A percentile compares a stretch with the other conserved stretches of the same genome.
These are phyloP conservation scores for Kwoniella sp. DNA, from an alignment of 768 basidiomycete genomes.

Conservation along the genomic window DNA sequence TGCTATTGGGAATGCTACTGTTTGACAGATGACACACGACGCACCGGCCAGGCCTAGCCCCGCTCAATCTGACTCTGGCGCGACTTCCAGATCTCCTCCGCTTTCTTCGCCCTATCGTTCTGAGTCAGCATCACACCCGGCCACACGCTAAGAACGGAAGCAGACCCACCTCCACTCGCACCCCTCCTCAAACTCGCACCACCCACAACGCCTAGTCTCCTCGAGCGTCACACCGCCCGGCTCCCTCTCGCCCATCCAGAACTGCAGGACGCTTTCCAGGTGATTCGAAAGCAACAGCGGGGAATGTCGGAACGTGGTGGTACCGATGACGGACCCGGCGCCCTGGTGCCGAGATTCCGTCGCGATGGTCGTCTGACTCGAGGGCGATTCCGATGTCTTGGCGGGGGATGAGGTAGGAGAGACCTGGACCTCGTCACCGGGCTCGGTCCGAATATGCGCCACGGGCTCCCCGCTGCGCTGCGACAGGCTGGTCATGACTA, in stretches of 20 bases:
- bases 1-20: background rate
- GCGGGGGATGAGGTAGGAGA: too few relatives aligned
- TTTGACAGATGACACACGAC: too few relatives aligned
- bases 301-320: constrained; percentile 60
- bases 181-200: constrained; percentile 66
- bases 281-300: constrained; percentile 57
- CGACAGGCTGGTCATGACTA: background rate
- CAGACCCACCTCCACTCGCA: constrained; percentile 69
- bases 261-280: constrained; percentile 59
- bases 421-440: too few relatives aligned
- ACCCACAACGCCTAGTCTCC: constrained; percentile 65
- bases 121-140: background rate
- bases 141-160: background rate
- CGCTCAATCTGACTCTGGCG: background rate
- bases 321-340: constrained; percentile 60
- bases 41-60: too few relatives aligned
- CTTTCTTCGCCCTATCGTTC: constrained; percentile 6
- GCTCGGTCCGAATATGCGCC: background rate
- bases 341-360: background rate
- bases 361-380: background rate
- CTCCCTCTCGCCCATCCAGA: constrained; percentile 70
- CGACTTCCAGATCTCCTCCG: constrained; percentile 17
- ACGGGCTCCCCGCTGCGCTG: background rate
- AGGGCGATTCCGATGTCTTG: too few relatives aligned
- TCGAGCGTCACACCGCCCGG: constrained; percentile 66